Evolutionary conservation across 2,329 filamentous ascomycete genomes (phyloP).

Genomic region (Malbranchea zuffiana): DNA sequence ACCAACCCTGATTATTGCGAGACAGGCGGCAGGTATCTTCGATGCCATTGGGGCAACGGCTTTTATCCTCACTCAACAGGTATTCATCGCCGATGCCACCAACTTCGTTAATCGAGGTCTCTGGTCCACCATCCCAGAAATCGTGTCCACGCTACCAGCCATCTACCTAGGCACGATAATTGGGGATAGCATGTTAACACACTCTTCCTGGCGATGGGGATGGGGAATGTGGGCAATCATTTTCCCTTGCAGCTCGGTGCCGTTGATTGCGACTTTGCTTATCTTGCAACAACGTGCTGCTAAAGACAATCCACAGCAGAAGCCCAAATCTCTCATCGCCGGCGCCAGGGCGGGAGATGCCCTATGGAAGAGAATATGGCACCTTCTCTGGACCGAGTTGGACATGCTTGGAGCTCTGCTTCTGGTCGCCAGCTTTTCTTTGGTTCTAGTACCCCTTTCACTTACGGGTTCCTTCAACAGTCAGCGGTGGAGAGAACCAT

Average conservation of each 20-base stretch:
- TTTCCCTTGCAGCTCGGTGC: slow-evolving; percentile 25
- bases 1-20: too few species aligned
- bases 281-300: slow-evolving; percentile 24
- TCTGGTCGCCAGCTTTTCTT: slow-evolving; percentile 25
- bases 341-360: neutral
- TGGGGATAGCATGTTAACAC: slow-evolving; percentile 26
- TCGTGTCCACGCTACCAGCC: slow-evolving; percentile 37
- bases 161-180: slow-evolving; percentile 48
- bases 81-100: slow-evolving; percentile 55
- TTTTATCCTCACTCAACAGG: slow-evolving; percentile 51
- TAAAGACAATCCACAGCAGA: slow-evolving; percentile 13
- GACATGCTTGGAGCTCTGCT: slow-evolving; percentile 28
- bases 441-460: slow-evolving; percentile 29
- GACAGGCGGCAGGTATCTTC: slow-evolving; percentile 42
- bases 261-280: slow-evolving; percentile 26
- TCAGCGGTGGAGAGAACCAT: slow-evolving; percentile 19
- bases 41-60: slow-evolving; percentile 52
- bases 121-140: slow-evolving; percentile 48
- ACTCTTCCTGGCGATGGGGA: slow-evolving; percentile 35
- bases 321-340: neutral
- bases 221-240: slow-evolving; percentile 36
- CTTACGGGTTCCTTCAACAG: slow-evolving; percentile 29
- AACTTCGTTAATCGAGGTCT: slow-evolving; percentile 50
- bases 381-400: slow-evolving; percentile 20
- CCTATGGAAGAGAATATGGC: slow-evolving; percentile 16